A percentile compares a stretch with the other conserved stretches of the same genome.
These are phyloP conservation scores for Pythium plurisporium DNA, from an alignment of 352 stramenopile species.

Conservation along the genomic window DNA sequence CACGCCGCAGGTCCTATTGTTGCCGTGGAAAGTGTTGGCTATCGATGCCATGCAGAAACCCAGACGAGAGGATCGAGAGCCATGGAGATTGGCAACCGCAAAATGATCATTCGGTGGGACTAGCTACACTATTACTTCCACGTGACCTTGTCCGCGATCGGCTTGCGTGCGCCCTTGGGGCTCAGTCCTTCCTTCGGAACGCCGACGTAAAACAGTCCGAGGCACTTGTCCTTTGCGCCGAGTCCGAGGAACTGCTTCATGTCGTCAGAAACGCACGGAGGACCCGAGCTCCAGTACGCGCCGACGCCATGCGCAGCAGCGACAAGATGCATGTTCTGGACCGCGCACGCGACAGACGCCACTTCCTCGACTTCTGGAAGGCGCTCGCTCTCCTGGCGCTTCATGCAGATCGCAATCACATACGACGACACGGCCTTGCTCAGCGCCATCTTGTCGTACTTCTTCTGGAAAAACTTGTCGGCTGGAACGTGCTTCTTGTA, in stretches of 20 bases:
- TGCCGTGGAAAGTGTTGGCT: too few species aligned
- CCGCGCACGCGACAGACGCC: slow-evolving; percentile 62
- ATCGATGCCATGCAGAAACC: too few species aligned
- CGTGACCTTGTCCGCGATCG: slow-evolving; percentile 72
- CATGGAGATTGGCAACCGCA: not conserved
- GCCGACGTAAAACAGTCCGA: slow-evolving; percentile 84
- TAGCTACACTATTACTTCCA: slow-evolving; percentile 23
- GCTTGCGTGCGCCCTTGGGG: slow-evolving; percentile 52
- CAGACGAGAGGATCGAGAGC: too few species aligned
- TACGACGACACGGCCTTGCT: slow-evolving; percentile 67
- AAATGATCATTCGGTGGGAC: too few species aligned
- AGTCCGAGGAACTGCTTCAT: slow-evolving; percentile 83
- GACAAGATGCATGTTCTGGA: slow-evolving; percentile 84
- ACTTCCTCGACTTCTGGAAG: slow-evolving; percentile 82
- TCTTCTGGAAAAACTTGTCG: slow-evolving; percentile 71
- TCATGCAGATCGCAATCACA: slow-evolving; percentile 85
- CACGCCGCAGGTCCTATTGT: too few species aligned
- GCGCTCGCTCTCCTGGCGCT: slow-evolving; percentile 78
- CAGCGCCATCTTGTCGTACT: slow-evolving; percentile 75
- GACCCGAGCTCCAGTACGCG: slow-evolving; percentile 85
- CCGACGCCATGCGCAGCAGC: slow-evolving; percentile 61
- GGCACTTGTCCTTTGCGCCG: slow-evolving; percentile 64
- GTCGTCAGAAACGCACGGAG: slow-evolving; percentile 53
- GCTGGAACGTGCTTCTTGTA: slow-evolving; percentile 63
- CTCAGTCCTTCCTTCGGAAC: slow-evolving; percentile 47